Percentiles rank a stretch among this genome's conserved stretches.
phyloP scores from a whole-genome alignment of 2,329 filamentous ascomycete species.

The Phoma sp. region DNA sequence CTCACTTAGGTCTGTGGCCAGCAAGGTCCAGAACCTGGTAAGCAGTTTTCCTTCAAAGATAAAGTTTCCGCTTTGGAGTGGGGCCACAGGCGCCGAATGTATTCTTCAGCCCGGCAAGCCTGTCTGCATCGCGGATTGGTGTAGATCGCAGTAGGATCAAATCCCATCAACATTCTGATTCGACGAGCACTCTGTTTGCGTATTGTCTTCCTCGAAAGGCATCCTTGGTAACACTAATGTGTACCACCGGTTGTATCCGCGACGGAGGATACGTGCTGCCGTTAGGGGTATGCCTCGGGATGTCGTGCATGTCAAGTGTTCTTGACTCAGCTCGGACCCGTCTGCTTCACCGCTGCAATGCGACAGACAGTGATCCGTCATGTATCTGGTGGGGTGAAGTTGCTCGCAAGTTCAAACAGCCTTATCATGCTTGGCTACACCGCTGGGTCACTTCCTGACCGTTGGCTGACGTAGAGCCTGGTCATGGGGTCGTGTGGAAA shows the following conservation, averaged over 20 bases:
- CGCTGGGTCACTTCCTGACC: too few species aligned
- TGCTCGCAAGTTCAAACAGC: slow-evolving; percentile 6
- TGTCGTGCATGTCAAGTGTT: slow-evolving; percentile 12
- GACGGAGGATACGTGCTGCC: neutral
- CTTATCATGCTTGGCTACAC: neutral
- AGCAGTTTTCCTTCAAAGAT: neutral
- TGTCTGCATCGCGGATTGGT: neutral
- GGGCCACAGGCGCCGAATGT: slow-evolving; percentile 1
- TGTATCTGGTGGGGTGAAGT: slow-evolving; percentile 3
- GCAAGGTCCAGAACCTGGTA: slow-evolving; percentile 3
- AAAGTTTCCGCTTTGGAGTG: slow-evolving; percentile 7
- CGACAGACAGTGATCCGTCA: slow-evolving; percentile 6
- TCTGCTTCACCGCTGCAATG: slow-evolving; percentile 17
- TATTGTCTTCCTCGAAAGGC: neutral
- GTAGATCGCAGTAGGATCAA: neutral
- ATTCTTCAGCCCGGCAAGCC: neutral
- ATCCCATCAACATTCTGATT: neutral
- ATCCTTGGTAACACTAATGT: neutral
- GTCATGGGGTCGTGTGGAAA: too few species aligned
- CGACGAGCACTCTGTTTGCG: neutral
- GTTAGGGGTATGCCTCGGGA: slow-evolving; percentile 1
- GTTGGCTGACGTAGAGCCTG: too few species aligned
- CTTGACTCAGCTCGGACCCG: slow-evolving; percentile 15
- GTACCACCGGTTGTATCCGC: neutral
- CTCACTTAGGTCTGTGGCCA: neutral